These are phyloP conservation scores for Posidonia australis DNA, from an alignment of 106 monocot species.

Conservation along the genomic window DNA sequence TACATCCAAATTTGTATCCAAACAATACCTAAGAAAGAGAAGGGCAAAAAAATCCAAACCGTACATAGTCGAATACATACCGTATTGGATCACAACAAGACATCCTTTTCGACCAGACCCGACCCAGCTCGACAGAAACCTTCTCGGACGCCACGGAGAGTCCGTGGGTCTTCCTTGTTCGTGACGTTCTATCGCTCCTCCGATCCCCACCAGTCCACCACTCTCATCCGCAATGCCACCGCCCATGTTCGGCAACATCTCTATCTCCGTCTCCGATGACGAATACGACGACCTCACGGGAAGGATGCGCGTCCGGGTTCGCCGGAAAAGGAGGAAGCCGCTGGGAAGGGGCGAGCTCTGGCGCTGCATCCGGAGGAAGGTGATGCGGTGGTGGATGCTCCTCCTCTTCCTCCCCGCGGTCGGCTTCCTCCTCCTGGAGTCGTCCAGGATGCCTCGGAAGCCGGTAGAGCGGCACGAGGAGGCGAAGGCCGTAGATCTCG, in stretches of 20 bases:
- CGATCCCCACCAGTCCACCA: too few species aligned
- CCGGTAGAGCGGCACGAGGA: background rate
- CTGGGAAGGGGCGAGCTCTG: constrained; percentile 1
- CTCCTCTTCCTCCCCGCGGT: constrained; percentile 43
- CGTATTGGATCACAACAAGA: too few species aligned
- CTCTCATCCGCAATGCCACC: too few species aligned
- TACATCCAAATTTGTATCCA: too few species aligned
- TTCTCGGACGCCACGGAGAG: too few species aligned
- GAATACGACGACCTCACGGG: constrained; percentile 41
- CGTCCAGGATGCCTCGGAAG: constrained; percentile 19
- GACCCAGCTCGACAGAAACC: too few species aligned
- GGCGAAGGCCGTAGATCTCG: background rate
- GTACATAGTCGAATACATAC: too few species aligned
- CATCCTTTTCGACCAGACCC: too few species aligned
- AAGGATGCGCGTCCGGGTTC: constrained; percentile 22
- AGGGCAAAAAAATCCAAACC: too few species aligned
- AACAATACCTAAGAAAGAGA: too few species aligned
- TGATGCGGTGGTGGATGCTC: constrained; percentile 53
- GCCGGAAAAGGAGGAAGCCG: constrained; percentile 35
- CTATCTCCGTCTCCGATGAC: constrained; percentile 66
- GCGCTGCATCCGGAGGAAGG: constrained; percentile 18
- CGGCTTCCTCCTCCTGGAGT: constrained; percentile 38
- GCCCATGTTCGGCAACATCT: constrained; percentile 22
- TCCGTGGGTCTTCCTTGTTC: too few species aligned
- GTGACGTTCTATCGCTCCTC: too few species aligned